phyloP scores from a whole-genome alignment of 2,329 filamentous ascomycete species.

The Alternaria novae-zelandiae region DNA sequence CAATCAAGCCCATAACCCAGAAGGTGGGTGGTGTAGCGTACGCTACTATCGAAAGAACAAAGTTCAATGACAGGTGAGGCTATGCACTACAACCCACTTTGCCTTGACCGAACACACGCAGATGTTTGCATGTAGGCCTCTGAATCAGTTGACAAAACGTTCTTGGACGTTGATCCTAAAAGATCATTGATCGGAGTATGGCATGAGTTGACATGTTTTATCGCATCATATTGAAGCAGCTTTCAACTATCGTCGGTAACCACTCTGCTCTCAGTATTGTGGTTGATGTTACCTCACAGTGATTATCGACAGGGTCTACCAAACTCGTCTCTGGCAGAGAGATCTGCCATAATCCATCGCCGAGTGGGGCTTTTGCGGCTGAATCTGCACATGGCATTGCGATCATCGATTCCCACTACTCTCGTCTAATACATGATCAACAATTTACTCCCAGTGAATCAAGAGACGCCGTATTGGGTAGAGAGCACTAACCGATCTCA shows the following conservation, averaged over 20 bases:
- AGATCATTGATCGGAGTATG: not conserved
- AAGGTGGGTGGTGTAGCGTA: not conserved
- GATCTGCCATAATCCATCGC: not conserved
- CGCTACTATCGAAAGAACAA: not conserved
- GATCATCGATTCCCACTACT: not conserved
- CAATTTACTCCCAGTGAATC: not conserved
- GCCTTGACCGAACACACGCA: not conserved
- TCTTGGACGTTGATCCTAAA: not conserved
- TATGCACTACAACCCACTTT: not conserved
- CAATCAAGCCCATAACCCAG: not conserved
- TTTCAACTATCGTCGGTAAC: not conserved
- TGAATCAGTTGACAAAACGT: not conserved
- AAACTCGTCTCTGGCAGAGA: not conserved
- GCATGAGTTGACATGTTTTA: not conserved
- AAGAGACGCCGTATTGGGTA: not conserved
- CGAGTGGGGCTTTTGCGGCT: not conserved
- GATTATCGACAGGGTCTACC: not conserved
- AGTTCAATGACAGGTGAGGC: not conserved
- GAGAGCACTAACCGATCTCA: not conserved
- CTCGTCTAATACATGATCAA: not conserved
- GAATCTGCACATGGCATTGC: not conserved
- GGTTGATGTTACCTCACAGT: not conserved
- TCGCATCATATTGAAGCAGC: not conserved
- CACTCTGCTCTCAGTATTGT: not conserved
- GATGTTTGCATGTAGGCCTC: not conserved